Conservation (phyloP, 495 filamentous ascomycete species). For the Staphylotrichum longicolle region DNA sequence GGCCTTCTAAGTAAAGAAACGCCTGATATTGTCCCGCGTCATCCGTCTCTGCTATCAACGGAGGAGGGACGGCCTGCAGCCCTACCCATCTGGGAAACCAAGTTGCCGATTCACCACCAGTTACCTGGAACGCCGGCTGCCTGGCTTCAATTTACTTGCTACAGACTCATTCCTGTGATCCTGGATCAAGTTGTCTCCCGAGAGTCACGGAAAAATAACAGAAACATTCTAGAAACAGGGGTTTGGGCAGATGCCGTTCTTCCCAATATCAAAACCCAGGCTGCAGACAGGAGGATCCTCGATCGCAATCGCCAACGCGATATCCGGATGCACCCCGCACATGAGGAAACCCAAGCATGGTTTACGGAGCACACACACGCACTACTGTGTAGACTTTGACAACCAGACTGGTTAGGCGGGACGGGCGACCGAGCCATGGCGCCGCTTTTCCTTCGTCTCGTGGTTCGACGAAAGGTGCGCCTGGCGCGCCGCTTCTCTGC, state of each 20-base stretch:
- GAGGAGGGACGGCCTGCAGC: constrained; percentile 27
- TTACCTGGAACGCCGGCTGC: constrained; percentile 16
- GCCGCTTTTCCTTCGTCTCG: constrained; percentile 10
- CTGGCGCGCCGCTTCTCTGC: neutral
- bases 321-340: constrained; percentile 23
- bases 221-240: constrained; percentile 35
- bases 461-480: neutral
- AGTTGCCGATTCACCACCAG: constrained; percentile 20
- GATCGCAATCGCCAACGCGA: constrained; percentile 13
- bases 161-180: constrained; percentile 25
- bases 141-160: constrained; percentile 34
- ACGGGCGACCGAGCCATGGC: constrained; percentile 20
- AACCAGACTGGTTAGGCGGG: neutral
- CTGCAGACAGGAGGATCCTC: neutral
- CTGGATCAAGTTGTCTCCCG: constrained; percentile 15
- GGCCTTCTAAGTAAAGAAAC: constrained; percentile 38
- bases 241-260: constrained; percentile 16
- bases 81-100: constrained; percentile 24
- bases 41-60: constrained; percentile 6
- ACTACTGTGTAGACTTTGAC: neutral
- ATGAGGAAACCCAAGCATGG: neutral
- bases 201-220: constrained; percentile 19
- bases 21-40: constrained; percentile 24
- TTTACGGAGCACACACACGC: neutral
- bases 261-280: constrained; percentile 20